phyloP scores from a whole-genome alignment of 1,284 basidiomycete genomes.

The Cutaneotrichosporon mucoides region DNA sequence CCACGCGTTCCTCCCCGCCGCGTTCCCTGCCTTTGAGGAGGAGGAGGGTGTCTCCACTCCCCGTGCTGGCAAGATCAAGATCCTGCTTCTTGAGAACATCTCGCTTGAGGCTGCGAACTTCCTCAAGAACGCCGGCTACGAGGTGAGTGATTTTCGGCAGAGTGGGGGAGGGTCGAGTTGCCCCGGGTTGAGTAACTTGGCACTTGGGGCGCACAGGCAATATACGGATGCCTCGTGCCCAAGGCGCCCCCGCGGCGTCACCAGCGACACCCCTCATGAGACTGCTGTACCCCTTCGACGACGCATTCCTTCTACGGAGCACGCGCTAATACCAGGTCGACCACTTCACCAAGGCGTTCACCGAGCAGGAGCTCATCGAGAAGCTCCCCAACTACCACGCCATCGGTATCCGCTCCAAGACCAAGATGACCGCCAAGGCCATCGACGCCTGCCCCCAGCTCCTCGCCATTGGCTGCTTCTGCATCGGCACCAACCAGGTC shows the following conservation, averaged over 20 bases:
- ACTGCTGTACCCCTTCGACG: no score
- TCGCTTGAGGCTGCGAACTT: conserved; percentile 80
- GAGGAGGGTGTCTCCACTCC: conserved; percentile 24
- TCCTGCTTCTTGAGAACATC: conserved; percentile 93
- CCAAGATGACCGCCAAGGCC: conserved; percentile 86
- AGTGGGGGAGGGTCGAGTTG: no score
- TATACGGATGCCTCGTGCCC: no score
- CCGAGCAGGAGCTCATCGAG: conserved; percentile 85
- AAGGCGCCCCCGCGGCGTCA: no score
- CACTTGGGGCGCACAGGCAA: background rate
- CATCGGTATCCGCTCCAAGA: conserved; percentile 95
- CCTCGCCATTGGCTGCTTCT: conserved; percentile 97
- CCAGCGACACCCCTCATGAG: no score
- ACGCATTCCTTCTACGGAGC: background rate
- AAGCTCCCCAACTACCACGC: conserved; percentile 88
- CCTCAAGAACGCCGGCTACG: conserved; percentile 78
- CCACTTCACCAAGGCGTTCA: conserved; percentile 78
- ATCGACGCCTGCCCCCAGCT: conserved; percentile 86
- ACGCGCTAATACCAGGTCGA: conserved; percentile 63
- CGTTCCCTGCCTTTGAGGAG: conserved; percentile 35
- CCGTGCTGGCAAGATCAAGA: conserved; percentile 37
- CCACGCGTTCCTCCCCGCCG: conserved; percentile 46
- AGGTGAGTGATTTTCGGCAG: conserved; percentile 30
- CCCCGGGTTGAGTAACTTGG: background rate
- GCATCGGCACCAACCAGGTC: conserved; percentile 99